Percentiles rank a stretch among this genome's conserved stretches.
Conservation (phyloP, 768 basidiomycete genomes). For the Austroboletus eburneus region DNA sequence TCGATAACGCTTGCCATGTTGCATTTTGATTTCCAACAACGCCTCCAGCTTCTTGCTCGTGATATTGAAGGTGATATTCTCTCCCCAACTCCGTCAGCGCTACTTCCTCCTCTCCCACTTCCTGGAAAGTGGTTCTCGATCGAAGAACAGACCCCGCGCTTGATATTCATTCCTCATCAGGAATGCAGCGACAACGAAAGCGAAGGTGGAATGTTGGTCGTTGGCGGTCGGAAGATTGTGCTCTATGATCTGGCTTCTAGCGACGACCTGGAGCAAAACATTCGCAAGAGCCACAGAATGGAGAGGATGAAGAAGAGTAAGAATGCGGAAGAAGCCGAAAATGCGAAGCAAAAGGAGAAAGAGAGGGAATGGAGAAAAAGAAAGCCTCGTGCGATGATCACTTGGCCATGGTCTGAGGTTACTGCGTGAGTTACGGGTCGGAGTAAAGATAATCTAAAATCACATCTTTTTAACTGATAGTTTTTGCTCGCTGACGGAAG, state of each 20-base stretch:
- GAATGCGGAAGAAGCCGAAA: conserved; percentile 38
- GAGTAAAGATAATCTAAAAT: neutral
- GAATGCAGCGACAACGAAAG: conserved; percentile 30
- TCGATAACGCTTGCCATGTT: conserved; percentile 61
- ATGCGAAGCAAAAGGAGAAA: conserved; percentile 53
- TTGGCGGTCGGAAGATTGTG: conserved; percentile 63
- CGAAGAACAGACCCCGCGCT: conserved; percentile 36
- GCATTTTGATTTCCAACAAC: conserved; percentile 57
- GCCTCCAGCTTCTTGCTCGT: conserved; percentile 60
- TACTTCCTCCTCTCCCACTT: conserved; percentile 51
- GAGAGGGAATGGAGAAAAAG: conserved; percentile 51
- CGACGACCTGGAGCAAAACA: conserved; percentile 48
- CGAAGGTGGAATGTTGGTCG: conserved; percentile 65
- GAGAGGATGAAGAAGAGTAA: conserved; percentile 48
- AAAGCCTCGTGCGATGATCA: conserved; percentile 51
- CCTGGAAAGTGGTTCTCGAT: conserved; percentile 42
- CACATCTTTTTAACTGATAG: conserved; percentile 29
- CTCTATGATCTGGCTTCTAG: conserved; percentile 54
- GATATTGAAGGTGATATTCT: conserved; percentile 45
- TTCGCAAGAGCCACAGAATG: conserved; percentile 50
- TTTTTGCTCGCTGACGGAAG: conserved; percentile 48
- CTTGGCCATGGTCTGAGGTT: conserved; percentile 77
- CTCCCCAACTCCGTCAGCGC: conserved; percentile 47
- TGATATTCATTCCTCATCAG: conserved; percentile 35
- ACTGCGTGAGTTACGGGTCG: conserved; percentile 49